phyloP scores from a whole-genome alignment of 78 protist genomes.

The Dictyostelium discoideum region DNA sequence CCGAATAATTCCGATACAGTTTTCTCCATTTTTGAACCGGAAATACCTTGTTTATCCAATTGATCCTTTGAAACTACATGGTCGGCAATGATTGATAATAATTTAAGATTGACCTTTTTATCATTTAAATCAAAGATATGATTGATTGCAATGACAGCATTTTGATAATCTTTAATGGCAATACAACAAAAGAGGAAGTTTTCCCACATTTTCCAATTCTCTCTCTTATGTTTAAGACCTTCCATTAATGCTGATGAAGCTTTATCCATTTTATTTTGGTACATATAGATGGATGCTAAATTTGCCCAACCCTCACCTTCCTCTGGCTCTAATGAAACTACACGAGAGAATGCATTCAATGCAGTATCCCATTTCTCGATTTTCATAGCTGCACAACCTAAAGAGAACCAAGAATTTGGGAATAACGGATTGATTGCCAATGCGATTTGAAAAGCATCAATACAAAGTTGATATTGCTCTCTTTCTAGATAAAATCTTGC shows the following conservation, averaged over 20 bases:
- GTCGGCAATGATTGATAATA: background rate
- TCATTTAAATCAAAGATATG: slow-evolving; percentile 57
- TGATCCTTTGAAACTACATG: background rate
- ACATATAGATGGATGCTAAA: slow-evolving; percentile 82
- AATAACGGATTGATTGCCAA: slow-evolving; percentile 81
- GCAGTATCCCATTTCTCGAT: slow-evolving; percentile 72
- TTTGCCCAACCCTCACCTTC: slow-evolving; percentile 89
- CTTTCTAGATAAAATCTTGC: slow-evolving; percentile 33
- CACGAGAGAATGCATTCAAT: slow-evolving; percentile 55
- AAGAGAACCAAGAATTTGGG: slow-evolving; percentile 84
- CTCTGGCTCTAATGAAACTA: slow-evolving; percentile 77
- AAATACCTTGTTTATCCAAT: background rate
- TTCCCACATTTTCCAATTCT: slow-evolving; percentile 92
- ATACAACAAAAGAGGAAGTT: slow-evolving; percentile 78
- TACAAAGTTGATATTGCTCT: slow-evolving; percentile 37
- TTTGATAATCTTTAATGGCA: slow-evolving; percentile 50
- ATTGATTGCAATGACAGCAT: background rate
- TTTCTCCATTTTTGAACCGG: slow-evolving; percentile 37
- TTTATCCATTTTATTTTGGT: slow-evolving; percentile 35
- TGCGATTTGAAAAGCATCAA: slow-evolving; percentile 43
- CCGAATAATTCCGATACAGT: slow-evolving; percentile 52
- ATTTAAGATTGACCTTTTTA: slow-evolving; percentile 25
- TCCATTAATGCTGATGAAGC: slow-evolving; percentile 71
- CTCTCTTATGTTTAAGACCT: slow-evolving; percentile 66
- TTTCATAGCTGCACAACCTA: slow-evolving; percentile 86